Evolutionary conservation across 345 rosid species (phyloP).

Genomic region (Gossypium thurberi): DNA sequence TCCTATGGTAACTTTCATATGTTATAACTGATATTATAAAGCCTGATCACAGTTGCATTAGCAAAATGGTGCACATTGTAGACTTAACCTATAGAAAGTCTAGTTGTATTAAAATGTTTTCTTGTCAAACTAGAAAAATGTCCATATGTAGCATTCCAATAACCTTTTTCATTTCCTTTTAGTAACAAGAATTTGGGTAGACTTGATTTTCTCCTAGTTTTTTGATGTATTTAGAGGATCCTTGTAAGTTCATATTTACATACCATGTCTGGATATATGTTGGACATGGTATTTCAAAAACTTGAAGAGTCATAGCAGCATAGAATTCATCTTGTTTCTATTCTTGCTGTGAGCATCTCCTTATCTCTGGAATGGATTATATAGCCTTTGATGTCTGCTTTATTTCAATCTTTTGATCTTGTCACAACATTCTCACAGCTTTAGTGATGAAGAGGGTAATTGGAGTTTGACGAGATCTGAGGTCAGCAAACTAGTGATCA

Average conservation of each 20-base stretch:
- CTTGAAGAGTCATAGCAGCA: background rate
- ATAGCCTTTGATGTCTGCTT: background rate
- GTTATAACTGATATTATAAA: background rate
- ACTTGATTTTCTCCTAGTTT: no score
- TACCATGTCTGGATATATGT: background rate
- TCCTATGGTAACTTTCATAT: background rate
- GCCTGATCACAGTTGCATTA: background rate
- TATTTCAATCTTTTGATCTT: background rate
- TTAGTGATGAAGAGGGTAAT: conserved; percentile 30
- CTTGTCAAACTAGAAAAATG: background rate
- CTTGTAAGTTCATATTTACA: background rate
- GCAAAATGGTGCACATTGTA: background rate
- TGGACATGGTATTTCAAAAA: background rate
- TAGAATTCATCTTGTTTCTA: background rate
- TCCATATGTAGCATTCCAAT: background rate
- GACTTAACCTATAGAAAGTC: background rate
- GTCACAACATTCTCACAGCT: conserved; percentile 28
- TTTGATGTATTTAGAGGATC: no score
- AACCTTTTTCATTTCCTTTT: background rate
- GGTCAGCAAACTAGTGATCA: conserved; percentile 68
- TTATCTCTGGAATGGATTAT: background rate
- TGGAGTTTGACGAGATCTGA: conserved; percentile 65
- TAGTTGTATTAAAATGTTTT: background rate
- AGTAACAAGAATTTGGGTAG: background rate
- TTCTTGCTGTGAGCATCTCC: background rate